These are phyloP conservation scores for Aspergillus arachidicola DNA, from an alignment of 2,329 filamentous ascomycete genomes.

Conservation along the genomic window DNA sequence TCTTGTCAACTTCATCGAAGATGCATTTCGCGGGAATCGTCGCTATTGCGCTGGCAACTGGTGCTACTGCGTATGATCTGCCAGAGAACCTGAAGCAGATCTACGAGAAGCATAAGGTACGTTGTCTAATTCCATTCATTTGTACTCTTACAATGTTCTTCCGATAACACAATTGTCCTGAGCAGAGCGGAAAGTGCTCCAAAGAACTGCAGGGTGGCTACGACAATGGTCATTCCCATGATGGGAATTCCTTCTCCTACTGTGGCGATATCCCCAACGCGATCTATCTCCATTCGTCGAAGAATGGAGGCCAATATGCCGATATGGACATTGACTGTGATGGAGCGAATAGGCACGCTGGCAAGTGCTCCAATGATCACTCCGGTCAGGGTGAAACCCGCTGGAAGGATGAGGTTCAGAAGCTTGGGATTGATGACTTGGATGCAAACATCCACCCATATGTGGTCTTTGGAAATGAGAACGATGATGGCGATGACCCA, in stretches of 20 bases:
- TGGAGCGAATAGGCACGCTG: conserved; percentile 50
- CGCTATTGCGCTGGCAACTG: not conserved
- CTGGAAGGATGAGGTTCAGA: conserved; percentile 46
- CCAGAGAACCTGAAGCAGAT: conserved; percentile 23
- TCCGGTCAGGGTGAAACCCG: conserved; percentile 49
- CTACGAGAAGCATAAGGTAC: conserved; percentile 24
- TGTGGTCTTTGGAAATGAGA: conserved; percentile 57
- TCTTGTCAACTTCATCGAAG: not conserved
- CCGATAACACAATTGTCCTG: not conserved
- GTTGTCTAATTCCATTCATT: too few relatives aligned
- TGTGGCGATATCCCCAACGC: conserved; percentile 53
- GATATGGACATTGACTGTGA: conserved; percentile 66
- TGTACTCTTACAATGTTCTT: not conserved
- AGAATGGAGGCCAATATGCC: conserved; percentile 40
- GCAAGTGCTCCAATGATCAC: conserved; percentile 49
- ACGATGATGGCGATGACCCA: conserved; percentile 6
- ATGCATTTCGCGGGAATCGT: not conserved
- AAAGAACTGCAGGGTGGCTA: conserved; percentile 25
- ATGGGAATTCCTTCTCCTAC: conserved; percentile 38
- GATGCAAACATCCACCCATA: conserved; percentile 57
- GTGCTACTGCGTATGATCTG: conserved; percentile 15
- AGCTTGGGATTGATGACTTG: conserved; percentile 50
- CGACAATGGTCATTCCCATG: conserved; percentile 17
- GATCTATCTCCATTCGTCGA: conserved; percentile 53
- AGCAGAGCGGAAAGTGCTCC: conserved; percentile 17